phyloP scores from a whole-genome alignment of 345 rosid species.

The Salix dunnii region DNA sequence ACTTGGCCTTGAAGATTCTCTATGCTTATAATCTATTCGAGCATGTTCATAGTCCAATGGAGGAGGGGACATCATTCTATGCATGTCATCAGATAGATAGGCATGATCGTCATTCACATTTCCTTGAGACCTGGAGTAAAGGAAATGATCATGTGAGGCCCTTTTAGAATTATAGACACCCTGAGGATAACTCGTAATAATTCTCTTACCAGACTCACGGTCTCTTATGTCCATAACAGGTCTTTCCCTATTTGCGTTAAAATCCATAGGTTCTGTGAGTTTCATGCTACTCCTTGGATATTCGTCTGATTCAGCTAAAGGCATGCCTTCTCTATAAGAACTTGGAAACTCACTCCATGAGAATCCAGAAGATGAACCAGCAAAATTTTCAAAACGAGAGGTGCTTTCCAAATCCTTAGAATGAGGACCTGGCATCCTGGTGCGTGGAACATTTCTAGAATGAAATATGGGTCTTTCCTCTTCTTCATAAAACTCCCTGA shows the following conservation, averaged over 20 bases:
- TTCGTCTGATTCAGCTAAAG: slow-evolving; percentile 34
- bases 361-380: slow-evolving; percentile 35
- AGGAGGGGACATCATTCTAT: slow-evolving; percentile 27
- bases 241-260: slow-evolving; percentile 27
- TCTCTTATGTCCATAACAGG: slow-evolving; percentile 27
- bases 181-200: slow-evolving; percentile 22
- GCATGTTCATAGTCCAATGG: slow-evolving; percentile 32
- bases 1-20: slow-evolving; percentile 35
- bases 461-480: slow-evolving; percentile 30
- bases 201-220: slow-evolving; percentile 27
- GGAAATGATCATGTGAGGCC: slow-evolving; percentile 33
- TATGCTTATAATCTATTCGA: slow-evolving; percentile 25
- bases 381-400: slow-evolving; percentile 28
- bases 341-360: slow-evolving; percentile 28
- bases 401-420: slow-evolving; percentile 27
- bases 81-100: slow-evolving; percentile 30
- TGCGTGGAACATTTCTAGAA: slow-evolving; percentile 35
- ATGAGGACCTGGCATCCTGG: slow-evolving; percentile 25
- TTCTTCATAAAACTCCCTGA: slow-evolving; percentile 31
- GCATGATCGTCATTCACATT: slow-evolving; percentile 26
- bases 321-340: slow-evolving; percentile 32
- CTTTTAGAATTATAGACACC: slow-evolving; percentile 28
- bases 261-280: slow-evolving; percentile 30
- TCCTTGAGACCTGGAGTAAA: slow-evolving; percentile 30
- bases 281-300: slow-evolving; percentile 31